Conservation (phyloP, 148 eudicot species). For the Vaccinium vitisidaea region DNA sequence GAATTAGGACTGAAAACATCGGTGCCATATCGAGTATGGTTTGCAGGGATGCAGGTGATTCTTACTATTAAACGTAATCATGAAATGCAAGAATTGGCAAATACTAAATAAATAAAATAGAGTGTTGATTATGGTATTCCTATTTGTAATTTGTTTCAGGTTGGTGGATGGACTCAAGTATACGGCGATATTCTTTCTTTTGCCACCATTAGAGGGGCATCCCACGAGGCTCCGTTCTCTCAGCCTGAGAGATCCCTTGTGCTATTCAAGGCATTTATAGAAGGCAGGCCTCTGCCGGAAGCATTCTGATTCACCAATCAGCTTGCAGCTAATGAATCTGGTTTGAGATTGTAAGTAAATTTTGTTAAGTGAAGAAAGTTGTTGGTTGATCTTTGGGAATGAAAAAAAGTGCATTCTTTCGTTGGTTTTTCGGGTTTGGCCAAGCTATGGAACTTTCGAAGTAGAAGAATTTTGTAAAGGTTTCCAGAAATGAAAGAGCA, state of each 20-base stretch:
- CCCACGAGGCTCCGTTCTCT: constrained; percentile 40
- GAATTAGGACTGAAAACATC: constrained; percentile 33
- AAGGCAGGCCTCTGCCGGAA: constrained; percentile 33
- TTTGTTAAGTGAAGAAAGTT: background rate
- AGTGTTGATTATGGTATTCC: background rate
- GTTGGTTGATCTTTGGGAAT: background rate
- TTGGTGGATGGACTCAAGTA: constrained; percentile 48
- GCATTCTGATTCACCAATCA: constrained; percentile 18
- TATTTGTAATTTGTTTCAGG: constrained; percentile 19
- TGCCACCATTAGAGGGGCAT: constrained; percentile 50
- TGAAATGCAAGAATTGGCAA: background rate
- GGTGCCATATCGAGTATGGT: constrained; percentile 43
- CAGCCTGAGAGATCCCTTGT: constrained; percentile 45
- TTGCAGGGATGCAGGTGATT: constrained; percentile 35
- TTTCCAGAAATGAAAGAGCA: constrained; percentile 13
- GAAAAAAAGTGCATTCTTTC: constrained; percentile 17
- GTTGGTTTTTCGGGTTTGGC: constrained; percentile 12
- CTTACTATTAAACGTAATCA: background rate
- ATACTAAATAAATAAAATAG: background rate
- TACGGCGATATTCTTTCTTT: constrained; percentile 32
- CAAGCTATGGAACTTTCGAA: background rate
- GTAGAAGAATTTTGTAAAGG: constrained; percentile 8
- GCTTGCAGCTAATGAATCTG: background rate
- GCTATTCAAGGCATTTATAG: constrained; percentile 33
- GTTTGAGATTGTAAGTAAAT: constrained; percentile 20